Evolutionary conservation across 768 basidiomycete species (phyloP).

Genomic region (Tylopilus intermedius): DNA sequence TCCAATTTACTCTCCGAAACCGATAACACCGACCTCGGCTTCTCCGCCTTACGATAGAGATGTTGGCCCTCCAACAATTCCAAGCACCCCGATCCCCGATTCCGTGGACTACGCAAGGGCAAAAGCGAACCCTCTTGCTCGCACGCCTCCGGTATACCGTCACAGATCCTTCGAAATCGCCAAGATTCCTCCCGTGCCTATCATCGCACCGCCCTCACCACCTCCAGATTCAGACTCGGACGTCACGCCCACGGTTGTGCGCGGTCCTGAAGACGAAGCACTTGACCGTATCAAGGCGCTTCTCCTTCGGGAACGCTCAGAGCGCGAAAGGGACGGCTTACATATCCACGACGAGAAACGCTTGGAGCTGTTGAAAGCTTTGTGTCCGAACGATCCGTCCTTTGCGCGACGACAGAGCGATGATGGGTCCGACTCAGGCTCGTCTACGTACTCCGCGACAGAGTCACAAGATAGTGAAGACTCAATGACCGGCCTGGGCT

Average conservation of each 20-base stretch:
- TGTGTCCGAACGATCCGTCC: neutral
- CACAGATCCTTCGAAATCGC: neutral
- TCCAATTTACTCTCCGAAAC: too few relatives aligned
- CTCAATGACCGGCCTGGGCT: neutral
- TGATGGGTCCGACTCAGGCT: constrained; percentile 10
- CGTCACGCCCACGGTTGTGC: constrained; percentile 21
- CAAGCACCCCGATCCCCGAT: constrained; percentile 24
- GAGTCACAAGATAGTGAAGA: constrained; percentile 21
- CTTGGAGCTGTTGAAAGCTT: neutral
- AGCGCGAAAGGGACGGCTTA: constrained; percentile 35
- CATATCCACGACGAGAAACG: constrained; percentile 10
- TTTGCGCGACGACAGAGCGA: constrained; percentile 5
- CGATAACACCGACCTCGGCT: neutral
- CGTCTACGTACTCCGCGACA: constrained; percentile 3
- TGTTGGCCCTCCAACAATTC: constrained; percentile 19
- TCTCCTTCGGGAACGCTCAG: constrained; percentile 37
- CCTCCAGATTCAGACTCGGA: constrained; percentile 5
- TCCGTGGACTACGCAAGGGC: constrained; percentile 21
- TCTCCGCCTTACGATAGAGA: constrained; percentile 1
- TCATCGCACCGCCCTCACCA: constrained; percentile 47
- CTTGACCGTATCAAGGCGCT: constrained; percentile 40
- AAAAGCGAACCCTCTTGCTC: constrained; percentile 20
- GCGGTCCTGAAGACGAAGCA: constrained; percentile 38
- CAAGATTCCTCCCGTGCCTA: constrained; percentile 35
- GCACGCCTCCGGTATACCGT: constrained; percentile 15